Base-by-base conservation (phyloP, 345 rosid species). In the Salix dunnii region DNA sequence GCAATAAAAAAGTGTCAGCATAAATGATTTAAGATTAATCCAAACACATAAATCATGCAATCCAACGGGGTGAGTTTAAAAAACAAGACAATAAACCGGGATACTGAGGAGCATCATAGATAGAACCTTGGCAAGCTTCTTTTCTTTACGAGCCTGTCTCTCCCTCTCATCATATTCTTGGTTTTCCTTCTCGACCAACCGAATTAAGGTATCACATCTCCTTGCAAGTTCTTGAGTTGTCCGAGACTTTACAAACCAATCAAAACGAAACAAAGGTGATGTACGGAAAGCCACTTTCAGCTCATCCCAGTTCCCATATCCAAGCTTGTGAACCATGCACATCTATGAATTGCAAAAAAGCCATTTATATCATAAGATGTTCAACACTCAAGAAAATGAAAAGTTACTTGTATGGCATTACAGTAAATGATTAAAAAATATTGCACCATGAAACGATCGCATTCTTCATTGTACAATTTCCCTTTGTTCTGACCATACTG, bases 251-350 rank as follows among this genome's bases (percentile, higher is more conserved):
- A 94, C 97, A 83, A 88, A 96, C 99, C 99, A 94, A 83, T 96
- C 99, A 86, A 96, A 96, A 48, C 91, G 91, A 76, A 96, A 96
- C 79, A 88, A 71, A 21, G 95, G 82, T 3, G 98, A 92, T 14
- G 94, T 96, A 48, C 93, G 90, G 81, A 96, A 93, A 62, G 91
- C 97, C 2, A 93, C 87, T 88, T 96, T 96, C 73, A 96, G 90
- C 80, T 96, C 99, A 71, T 96, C 99, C 98, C 99, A 96, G 71
- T 96, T 93, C 74, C 99, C 99, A 82, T 96, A 93, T 8, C 99
- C 98, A 84, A 96, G 97, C 81, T 92, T 89, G 89, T 93, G 98
- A 77, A 96, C 90, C 98, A 90, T 96, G 92, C 99, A 93, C 79
- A 93, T 89, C 99, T 93, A 90, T 61, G 28, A 16, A 51, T 63